phyloP scores from a whole-genome alignment of 495 filamentous ascomycete species.

The Penicillium salamii region DNA sequence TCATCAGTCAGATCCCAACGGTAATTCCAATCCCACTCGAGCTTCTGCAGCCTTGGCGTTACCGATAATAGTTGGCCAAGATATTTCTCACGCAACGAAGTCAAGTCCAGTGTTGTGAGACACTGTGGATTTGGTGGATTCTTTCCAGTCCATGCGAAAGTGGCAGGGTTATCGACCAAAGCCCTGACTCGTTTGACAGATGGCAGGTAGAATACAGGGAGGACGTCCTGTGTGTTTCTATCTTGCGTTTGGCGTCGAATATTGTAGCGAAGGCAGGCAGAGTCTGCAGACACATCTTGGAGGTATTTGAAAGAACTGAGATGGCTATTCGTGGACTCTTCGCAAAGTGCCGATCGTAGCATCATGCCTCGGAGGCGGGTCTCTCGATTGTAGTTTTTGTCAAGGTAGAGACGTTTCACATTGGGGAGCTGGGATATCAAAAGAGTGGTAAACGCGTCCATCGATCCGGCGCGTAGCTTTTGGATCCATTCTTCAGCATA shows the following conservation, averaged over 20 bases:
- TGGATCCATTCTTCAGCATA: neutral
- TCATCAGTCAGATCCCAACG: conserved; percentile 2
- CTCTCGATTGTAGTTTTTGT: neutral
- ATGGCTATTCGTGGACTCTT: neutral
- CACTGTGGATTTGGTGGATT: conserved; percentile 4
- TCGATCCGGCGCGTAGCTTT: neutral
- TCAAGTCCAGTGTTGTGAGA: conserved; percentile 7
- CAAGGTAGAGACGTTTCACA: neutral
- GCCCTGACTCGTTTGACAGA: neutral
- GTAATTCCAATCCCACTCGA: conserved; percentile 5
- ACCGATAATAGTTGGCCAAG: conserved; percentile 7
- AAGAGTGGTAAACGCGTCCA: neutral
- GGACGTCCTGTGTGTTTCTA: neutral
- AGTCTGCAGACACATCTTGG: neutral
- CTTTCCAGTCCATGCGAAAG: conserved; percentile 2
- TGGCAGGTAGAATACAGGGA: neutral
- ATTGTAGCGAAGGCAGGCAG: neutral
- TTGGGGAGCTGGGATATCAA: neutral
- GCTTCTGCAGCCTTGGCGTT: conserved; percentile 1
- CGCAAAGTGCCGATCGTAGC: neutral
- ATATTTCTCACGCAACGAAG: conserved; percentile 3
- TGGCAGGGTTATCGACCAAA: neutral
- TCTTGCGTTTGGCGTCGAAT: neutral
- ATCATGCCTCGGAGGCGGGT: neutral
- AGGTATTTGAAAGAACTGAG: neutral